phyloP scores from a whole-genome alignment of 108 stramenopile species.

The Cylindrotheca closterium region DNA sequence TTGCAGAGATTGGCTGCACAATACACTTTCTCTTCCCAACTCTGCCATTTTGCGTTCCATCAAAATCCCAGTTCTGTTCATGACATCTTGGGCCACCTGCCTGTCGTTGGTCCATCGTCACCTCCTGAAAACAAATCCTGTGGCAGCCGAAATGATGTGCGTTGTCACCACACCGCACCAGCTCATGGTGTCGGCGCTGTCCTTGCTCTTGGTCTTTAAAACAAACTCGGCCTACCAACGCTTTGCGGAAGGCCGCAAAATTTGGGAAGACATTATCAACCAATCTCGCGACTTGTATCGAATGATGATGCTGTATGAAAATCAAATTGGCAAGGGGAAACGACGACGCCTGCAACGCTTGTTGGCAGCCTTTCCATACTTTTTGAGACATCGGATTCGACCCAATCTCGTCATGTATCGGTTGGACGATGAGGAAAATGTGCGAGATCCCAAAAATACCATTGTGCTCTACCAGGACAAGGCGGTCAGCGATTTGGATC shows the following conservation, averaged over 20 bases:
- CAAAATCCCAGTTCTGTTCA: constrained; percentile 56
- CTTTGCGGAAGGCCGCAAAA: constrained; percentile 90
- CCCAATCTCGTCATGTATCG: constrained; percentile 68
- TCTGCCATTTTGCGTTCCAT: constrained; percentile 83
- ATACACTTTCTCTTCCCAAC: constrained; percentile 78
- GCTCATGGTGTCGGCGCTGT: constrained; percentile 80
- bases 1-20: constrained; percentile 84
- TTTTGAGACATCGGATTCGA: constrained; percentile 78
- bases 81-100: constrained; percentile 63
- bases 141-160: constrained; percentile 39
- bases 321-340: constrained; percentile 69
- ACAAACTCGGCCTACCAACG: constrained; percentile 91
- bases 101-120: constrained; percentile 56
- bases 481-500: constrained; percentile 30
- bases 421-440: constrained; percentile 57
- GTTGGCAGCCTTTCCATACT: constrained; percentile 82
- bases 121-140: constrained; percentile 26
- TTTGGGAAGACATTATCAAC: constrained; percentile 75
- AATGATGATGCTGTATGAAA: constrained; percentile 79
- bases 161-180: constrained; percentile 70
- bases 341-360: constrained; percentile 64
- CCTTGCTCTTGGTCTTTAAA: constrained; percentile 88
- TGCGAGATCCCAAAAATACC: constrained; percentile 75
- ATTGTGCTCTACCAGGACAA: constrained; percentile 75
- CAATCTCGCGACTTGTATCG: constrained; percentile 78